Percentiles rank a stretch among this genome's conserved stretches.
phyloP scores from a whole-genome alignment of 495 filamentous ascomycete species.

The Oidiodendron maius region DNA sequence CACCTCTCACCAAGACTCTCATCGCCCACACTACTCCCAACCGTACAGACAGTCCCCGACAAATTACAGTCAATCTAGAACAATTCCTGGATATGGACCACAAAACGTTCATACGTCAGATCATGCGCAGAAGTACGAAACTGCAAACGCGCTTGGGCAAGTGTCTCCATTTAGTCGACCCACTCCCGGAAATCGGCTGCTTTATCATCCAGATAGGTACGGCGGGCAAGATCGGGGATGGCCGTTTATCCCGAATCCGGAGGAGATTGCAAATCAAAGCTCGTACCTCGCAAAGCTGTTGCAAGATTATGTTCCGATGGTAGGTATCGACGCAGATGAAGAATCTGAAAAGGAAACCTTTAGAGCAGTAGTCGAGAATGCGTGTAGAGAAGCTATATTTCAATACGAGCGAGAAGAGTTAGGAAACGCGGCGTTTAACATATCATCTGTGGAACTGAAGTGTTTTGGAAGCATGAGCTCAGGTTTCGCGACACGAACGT shows the following conservation, averaged over 20 bases:
- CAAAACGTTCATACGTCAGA: background rate
- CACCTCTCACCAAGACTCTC: conserved; percentile 12
- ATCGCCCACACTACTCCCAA: conserved; percentile 8
- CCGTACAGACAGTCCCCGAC: conserved; percentile 8
- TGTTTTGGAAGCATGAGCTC: conserved; percentile 70
- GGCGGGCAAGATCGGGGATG: conserved; percentile 6
- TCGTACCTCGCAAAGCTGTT: conserved; percentile 40
- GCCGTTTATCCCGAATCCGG: conserved; percentile 16
- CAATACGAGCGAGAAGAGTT: conserved; percentile 34
- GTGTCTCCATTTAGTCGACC: conserved; percentile 1
- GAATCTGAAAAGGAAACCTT: conserved; percentile 58
- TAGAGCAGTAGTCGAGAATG: conserved; percentile 45
- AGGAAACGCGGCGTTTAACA: conserved; percentile 36
- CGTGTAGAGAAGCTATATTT: conserved; percentile 48
- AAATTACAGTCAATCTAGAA: conserved; percentile 5
- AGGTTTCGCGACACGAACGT: conserved; percentile 65
- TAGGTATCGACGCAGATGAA: conserved; percentile 47
- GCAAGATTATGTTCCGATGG: conserved; percentile 29
- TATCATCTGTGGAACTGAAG: conserved; percentile 49
- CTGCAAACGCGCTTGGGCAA: background rate
- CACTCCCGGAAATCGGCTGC: conserved; percentile 21
- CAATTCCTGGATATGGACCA: background rate
- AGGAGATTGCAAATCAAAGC: conserved; percentile 37
- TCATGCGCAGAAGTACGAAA: conserved; percentile 1
- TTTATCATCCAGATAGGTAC: conserved; percentile 23